Evolutionary conservation across 257 asterid species (phyloP).

Genomic region (Gardenia jasminoides): DNA sequence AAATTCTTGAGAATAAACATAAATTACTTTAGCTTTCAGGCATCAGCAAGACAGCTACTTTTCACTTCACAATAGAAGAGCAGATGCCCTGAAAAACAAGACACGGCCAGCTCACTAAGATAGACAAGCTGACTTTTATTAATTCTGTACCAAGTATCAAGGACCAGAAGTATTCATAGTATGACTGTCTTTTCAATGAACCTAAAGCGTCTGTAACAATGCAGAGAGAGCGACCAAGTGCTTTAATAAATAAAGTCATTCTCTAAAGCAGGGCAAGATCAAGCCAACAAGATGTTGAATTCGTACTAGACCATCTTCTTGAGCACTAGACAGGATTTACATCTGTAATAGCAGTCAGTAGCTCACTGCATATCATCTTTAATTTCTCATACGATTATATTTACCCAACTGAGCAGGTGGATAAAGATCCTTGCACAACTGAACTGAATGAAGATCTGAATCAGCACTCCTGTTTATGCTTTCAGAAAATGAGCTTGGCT

Average conservation of each 20-base stretch:
- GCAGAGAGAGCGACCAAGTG: neutral
- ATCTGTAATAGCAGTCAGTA: neutral
- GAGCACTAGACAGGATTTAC: neutral
- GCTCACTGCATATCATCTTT: neutral
- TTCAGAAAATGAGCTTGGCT: slow-evolving; percentile 64
- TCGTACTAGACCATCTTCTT: neutral
- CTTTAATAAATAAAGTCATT: neutral
- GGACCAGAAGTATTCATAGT: neutral
- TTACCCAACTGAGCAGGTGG: slow-evolving; percentile 27
- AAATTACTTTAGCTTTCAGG: neutral
- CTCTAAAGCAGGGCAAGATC: neutral
- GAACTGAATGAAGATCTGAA: slow-evolving; percentile 37
- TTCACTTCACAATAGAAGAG: neutral
- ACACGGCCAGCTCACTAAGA: neutral
- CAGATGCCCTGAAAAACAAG: neutral
- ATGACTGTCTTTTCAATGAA: neutral
- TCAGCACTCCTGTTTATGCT: slow-evolving; percentile 62
- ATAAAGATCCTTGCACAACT: slow-evolving; percentile 45
- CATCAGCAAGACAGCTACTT: neutral
- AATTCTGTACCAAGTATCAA: neutral
- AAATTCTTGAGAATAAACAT: neutral
- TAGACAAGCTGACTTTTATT: neutral
- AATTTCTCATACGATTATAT: slow-evolving; percentile 3
- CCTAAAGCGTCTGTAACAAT: neutral
- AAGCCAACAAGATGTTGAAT: slow-evolving; percentile 43